Conservation (phyloP, 2,329 filamentous ascomycete species). For the Hypoxylon sp. region DNA sequence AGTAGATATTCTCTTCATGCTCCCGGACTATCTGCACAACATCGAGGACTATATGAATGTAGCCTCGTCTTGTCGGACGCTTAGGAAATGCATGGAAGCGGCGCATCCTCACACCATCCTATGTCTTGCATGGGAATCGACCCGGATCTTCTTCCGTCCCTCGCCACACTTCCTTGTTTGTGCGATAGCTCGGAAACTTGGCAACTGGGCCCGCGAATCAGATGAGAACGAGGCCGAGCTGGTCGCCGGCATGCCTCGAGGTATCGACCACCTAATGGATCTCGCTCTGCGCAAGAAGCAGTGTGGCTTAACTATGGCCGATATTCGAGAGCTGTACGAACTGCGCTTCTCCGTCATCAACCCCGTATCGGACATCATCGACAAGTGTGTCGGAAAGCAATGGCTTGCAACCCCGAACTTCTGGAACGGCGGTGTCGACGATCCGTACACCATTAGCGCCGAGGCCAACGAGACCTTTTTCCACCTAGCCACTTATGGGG, state of each 20-base stretch:
- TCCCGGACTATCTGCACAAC: slow-evolving; percentile 36
- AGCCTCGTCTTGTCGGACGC: slow-evolving; percentile 35
- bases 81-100: slow-evolving; percentile 22
- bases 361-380: slow-evolving; percentile 35
- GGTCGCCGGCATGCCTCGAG: slow-evolving; percentile 22
- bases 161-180: slow-evolving; percentile 39
- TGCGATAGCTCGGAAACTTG: slow-evolving; percentile 35
- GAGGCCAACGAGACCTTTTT: slow-evolving; percentile 23
- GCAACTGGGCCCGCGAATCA: slow-evolving; percentile 38
- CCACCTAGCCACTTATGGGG: slow-evolving; percentile 42
- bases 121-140: slow-evolving; percentile 29
- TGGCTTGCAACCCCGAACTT: not conserved
- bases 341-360: slow-evolving; percentile 40
- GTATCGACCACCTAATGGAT: slow-evolving; percentile 38
- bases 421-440: not conserved
- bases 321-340: slow-evolving; percentile 37
- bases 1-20: slow-evolving; percentile 31
- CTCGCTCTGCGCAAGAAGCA: slow-evolving; percentile 31
- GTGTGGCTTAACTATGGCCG: slow-evolving; percentile 38
- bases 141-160: slow-evolving; percentile 35
- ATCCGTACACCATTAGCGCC: not conserved
- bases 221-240: slow-evolving; percentile 40
- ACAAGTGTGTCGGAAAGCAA: slow-evolving; percentile 25
- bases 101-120: slow-evolving; percentile 32
- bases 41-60: slow-evolving; percentile 43